These are phyloP conservation scores for Achaetomiella virescens DNA, from an alignment of 495 filamentous ascomycete species.

Conservation along the genomic window DNA sequence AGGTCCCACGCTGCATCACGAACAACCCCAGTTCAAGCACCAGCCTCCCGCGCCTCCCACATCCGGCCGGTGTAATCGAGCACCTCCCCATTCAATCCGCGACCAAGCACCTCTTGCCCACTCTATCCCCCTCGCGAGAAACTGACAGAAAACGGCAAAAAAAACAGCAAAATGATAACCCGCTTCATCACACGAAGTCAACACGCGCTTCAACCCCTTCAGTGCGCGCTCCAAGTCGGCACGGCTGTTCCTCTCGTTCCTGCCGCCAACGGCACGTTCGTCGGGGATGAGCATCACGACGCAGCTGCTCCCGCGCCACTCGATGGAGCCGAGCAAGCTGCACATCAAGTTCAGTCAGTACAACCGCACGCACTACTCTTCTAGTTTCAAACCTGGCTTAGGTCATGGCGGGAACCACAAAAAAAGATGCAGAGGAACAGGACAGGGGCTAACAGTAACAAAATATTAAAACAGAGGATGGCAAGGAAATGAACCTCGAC, in stretches of 20 bases:
- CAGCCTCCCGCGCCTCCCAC: not conserved
- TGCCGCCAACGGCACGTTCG: slow-evolving; percentile 72
- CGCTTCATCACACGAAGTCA: slow-evolving; percentile 77
- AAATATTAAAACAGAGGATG: slow-evolving; percentile 55
- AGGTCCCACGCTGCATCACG: not conserved
- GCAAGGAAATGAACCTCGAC: slow-evolving; percentile 67
- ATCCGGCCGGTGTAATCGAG: too few relatives aligned
- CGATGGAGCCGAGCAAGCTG: slow-evolving; percentile 56
- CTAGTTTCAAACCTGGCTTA: too few relatives aligned
- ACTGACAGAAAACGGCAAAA: not conserved
- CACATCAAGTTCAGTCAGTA: slow-evolving; percentile 75
- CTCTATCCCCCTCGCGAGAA: not conserved
- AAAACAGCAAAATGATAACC: slow-evolving; percentile 67
- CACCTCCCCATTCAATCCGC: not conserved
- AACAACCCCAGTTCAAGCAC: not conserved
- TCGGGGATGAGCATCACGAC: slow-evolving; percentile 70
- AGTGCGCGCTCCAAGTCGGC: slow-evolving; percentile 66
- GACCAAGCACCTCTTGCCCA: not conserved
- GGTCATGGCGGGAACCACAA: not conserved
- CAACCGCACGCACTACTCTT: too few relatives aligned
- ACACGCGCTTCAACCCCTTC: slow-evolving; percentile 90
- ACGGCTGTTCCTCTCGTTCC: slow-evolving; percentile 75
- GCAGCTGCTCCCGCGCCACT: slow-evolving; percentile 63
- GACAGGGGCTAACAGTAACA: not conserved
- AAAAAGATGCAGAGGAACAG: not conserved